These are phyloP conservation scores for Miscanthus sacchariflorus DNA, from an alignment of 202 grass and related monocot species.

Conservation along the genomic window DNA sequence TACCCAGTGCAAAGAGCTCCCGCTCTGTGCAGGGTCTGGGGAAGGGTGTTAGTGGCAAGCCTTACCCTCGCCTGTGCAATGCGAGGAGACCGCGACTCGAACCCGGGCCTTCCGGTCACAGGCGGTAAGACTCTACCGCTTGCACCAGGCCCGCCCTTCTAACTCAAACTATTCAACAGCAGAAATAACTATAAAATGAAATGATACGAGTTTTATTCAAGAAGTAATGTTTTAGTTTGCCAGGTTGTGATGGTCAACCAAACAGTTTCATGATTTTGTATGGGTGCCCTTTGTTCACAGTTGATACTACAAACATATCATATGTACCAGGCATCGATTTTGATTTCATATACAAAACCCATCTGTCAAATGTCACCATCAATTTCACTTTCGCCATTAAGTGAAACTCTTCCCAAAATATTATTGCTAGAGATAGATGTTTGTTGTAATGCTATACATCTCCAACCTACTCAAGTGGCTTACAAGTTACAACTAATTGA, in stretches of 20 bases:
- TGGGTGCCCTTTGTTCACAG: not conserved
- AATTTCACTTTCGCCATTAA: not conserved
- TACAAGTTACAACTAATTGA: constrained; percentile 3
- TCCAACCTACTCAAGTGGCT: not conserved
- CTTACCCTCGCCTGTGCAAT: too few relatives aligned
- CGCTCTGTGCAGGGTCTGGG: too few relatives aligned
- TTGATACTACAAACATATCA: not conserved
- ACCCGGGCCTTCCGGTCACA: too few relatives aligned
- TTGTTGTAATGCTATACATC: constrained; percentile 5
- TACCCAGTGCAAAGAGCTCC: too few relatives aligned
- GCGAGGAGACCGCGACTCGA: too few relatives aligned
- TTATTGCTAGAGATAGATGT: constrained; percentile 9
- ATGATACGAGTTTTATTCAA: constrained; percentile 1
- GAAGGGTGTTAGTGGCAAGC: too few relatives aligned
- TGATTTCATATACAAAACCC: constrained; percentile 5
- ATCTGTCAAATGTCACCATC: not conserved
- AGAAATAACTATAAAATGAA: constrained; percentile 28
- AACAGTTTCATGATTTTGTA: constrained; percentile 24
- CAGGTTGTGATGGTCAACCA: not conserved
- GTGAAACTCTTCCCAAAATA: not conserved
- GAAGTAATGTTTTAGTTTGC: constrained; percentile 7
- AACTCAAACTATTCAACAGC: not conserved
- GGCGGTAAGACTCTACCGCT: too few relatives aligned
- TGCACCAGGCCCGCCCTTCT: too few relatives aligned
- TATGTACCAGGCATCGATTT: not conserved